Percentiles rank a stretch among this genome's conserved stretches.
Evolutionary conservation across 345 rosid genomes (phyloP).

Genomic region (Carallia brachiata): DNA sequence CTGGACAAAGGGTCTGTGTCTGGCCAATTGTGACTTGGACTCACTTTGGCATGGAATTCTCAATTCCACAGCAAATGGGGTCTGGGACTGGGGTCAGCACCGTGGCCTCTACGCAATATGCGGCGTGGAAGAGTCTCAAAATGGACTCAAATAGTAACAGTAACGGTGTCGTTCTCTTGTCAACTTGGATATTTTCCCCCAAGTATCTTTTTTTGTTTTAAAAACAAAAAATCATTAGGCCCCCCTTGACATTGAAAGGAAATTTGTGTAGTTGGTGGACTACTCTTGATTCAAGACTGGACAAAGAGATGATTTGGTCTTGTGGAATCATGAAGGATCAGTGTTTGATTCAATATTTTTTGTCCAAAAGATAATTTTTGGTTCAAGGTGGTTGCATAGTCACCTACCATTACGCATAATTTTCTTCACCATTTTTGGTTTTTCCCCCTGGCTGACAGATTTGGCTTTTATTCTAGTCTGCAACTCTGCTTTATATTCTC

Average conservation of each 20-base stretch:
- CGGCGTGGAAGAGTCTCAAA: conserved; percentile 11
- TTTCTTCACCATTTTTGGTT: neutral
- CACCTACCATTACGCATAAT: conserved; percentile 14
- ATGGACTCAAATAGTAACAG: too few relatives aligned
- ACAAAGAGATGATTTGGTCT: neutral
- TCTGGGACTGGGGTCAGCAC: neutral
- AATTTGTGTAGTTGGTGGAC: conserved; percentile 17
- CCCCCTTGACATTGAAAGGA: conserved; percentile 1
- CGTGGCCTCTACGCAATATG: conserved; percentile 18
- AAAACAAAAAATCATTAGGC: neutral
- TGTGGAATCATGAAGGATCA: conserved; percentile 13
- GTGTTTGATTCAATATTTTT: neutral
- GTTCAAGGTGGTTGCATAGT: conserved; percentile 26
- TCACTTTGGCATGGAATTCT: neutral
- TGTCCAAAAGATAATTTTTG: neutral
- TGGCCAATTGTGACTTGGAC: neutral
- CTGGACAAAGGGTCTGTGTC: too few relatives aligned
- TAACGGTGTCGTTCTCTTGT: neutral
- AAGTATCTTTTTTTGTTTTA: neutral
- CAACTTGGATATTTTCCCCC: neutral
- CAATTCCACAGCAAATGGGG: neutral
- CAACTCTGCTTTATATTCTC: neutral
- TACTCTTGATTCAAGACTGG: conserved; percentile 23
- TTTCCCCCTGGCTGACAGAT: neutral
- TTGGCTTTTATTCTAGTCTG: neutral